Evolutionary conservation across 805 yeast genomes (phyloP), one percentile per base, ranked within the genome.

Genomic region (Candida vaughaniae): DNA sequence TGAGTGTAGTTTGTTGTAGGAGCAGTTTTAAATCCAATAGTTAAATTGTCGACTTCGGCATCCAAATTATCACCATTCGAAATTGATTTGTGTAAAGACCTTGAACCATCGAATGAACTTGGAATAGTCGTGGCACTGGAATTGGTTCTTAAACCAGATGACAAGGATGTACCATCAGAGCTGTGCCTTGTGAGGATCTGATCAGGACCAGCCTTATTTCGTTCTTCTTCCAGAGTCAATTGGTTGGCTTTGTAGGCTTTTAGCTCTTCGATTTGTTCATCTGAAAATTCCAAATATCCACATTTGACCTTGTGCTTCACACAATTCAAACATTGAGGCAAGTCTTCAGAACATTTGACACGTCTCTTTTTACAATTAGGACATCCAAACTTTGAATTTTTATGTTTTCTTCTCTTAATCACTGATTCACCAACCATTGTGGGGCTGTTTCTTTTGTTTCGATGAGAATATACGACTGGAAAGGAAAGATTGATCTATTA

Each of bases 301-400:
- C 73, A 66, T 35, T 51, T 55, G 3, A 57, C 62, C 35, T 61
- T 56, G 44, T 66, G 71, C 38, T 66, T 66, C 34, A 64, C 45
- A 49, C 73, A 66, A 45, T 66, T 66, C 36, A 47, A 30, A 39
- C 73, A 66, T 31, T 53, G 50, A 1, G 73, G 73, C 17, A 66
- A 48, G 28, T 65, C 64, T 36, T 66, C 71, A 17, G 58, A 47
- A 43, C 80, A 75, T 50, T 74, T 74, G 43, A 75, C 77, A 32
- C 76, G 56, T 33, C 80, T 56, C 35, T 58, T 58, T 48, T 73
- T 73, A 53, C 79, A 75, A 22, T 72, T 70, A 15, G 66, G 58
- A 43, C 80, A 75, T 5, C 80, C 80, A 7, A 58, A 54, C 36
- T 68, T 55, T 53, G 58, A 43, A 58, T 69, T 53, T 57, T 56